Percentiles rank a stretch among this genome's conserved stretches.
Evolutionary conservation across 1,284 basidiomycete species (phyloP).

Genomic region (Cutaneotrichosporon sp.): DNA sequence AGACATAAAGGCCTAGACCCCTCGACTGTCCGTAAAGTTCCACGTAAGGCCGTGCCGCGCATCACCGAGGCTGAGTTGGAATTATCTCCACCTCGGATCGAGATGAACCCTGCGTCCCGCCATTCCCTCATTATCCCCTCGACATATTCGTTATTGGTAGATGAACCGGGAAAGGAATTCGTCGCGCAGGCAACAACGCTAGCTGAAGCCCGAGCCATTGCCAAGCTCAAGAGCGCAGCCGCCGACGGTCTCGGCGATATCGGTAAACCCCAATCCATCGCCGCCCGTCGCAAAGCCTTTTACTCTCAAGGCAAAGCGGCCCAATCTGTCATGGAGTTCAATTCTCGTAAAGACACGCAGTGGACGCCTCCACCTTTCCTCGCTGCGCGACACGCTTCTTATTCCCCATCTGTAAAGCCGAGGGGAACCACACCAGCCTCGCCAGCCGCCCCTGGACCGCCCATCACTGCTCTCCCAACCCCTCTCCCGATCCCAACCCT

Average conservation of each 20-base stretch:
- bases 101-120: slow-evolving; percentile 15
- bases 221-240: background rate
- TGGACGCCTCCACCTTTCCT: slow-evolving; percentile 10
- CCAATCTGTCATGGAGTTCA: slow-evolving; percentile 31
- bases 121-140: slow-evolving; percentile 15
- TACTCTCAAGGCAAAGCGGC: slow-evolving; percentile 30
- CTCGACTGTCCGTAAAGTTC: slow-evolving; percentile 20
- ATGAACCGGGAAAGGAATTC: background rate
- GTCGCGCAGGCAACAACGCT: background rate
- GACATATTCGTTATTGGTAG: background rate
- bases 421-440: background rate
- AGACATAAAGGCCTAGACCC: slow-evolving; percentile 22
- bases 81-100: slow-evolving; percentile 8
- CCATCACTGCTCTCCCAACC: background rate
- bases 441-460: slow-evolving; percentile 6
- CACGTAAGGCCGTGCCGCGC: slow-evolving; percentile 34
- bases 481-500: background rate
- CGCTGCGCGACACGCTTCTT: background rate
- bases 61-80: slow-evolving; percentile 23
- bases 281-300: slow-evolving; percentile 22
- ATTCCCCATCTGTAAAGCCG: background rate
- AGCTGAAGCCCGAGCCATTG: background rate
- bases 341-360: background rate
- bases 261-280: background rate
- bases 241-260: background rate